Evolutionary conservation across 495 filamentous ascomycete genomes (phyloP).

Genomic region (Xeromyces bisporus): DNA sequence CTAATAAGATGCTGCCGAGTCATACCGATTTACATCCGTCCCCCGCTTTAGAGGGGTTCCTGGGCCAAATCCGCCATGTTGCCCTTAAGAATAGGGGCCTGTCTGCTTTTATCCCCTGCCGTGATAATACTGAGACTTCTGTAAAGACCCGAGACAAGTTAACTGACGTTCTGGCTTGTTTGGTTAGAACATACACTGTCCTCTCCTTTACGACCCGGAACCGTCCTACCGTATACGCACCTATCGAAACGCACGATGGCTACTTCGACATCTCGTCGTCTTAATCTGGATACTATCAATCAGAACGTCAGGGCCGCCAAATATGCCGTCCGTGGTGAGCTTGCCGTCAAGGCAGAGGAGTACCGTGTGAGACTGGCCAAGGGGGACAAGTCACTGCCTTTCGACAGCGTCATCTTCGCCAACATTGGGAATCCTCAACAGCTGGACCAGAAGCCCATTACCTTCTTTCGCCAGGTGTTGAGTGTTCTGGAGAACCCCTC

Average conservation of each 20-base stretch:
- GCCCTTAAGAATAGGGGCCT: too few relatives aligned
- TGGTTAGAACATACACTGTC: neutral
- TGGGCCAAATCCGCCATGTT: too few relatives aligned
- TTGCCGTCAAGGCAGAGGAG: conserved; percentile 77
- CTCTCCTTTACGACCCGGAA: conserved; percentile 1
- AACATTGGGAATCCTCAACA: conserved; percentile 99
- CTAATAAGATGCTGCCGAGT: too few relatives aligned
- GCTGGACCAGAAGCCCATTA: conserved; percentile 95
- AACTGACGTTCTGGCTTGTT: conserved; percentile 6
- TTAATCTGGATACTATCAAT: conserved; percentile 84
- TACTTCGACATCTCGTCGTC: conserved; percentile 34
- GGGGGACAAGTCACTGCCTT: conserved; percentile 54
- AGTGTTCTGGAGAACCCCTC: conserved; percentile 83
- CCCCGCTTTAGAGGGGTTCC: too few relatives aligned
- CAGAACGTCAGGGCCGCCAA: conserved; percentile 65
- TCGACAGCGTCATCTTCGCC: conserved; percentile 78
- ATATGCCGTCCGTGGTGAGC: conserved; percentile 92
- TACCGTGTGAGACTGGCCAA: conserved; percentile 56
- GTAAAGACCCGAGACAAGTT: neutral
- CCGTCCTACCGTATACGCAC: conserved; percentile 6
- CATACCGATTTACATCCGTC: too few relatives aligned
- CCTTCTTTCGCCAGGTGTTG: conserved; percentile 94
- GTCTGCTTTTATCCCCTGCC: too few relatives aligned
- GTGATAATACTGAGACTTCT: too few relatives aligned
- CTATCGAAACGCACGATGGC: conserved; percentile 37